Percentiles rank a stretch among this genome's conserved stretches.
phyloP scores from a whole-genome alignment of 2,329 filamentous ascomycete species.

The Colletotrichum chlorophyti region DNA sequence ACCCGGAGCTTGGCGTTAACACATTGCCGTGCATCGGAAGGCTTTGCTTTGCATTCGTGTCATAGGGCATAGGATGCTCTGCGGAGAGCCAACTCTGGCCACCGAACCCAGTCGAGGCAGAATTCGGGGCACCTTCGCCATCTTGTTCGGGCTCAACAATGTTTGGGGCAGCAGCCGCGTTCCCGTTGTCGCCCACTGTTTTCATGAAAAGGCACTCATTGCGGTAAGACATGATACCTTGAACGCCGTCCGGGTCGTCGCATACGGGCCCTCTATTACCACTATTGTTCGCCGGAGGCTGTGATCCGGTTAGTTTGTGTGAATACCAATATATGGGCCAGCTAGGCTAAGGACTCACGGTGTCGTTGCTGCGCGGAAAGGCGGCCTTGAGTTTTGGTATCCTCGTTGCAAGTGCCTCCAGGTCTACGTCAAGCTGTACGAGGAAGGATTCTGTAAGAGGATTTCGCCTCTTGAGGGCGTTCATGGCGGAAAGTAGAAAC shows the following conservation, averaged over 20 bases:
- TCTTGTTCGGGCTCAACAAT: conserved; percentile 46
- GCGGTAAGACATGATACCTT: conserved; percentile 51
- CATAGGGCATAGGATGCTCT: conserved; percentile 45
- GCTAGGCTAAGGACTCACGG: conserved; percentile 48
- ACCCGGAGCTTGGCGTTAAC: conserved; percentile 28
- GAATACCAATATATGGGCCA: not conserved
- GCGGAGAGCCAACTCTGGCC: conserved; percentile 45
- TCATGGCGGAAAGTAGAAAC: conserved; percentile 90
- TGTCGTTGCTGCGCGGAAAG: conserved; percentile 60
- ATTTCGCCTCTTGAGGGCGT: conserved; percentile 85
- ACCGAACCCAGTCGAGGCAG: conserved; percentile 36
- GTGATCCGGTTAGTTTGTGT: conserved; percentile 7
- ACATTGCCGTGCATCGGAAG: conserved; percentile 23
- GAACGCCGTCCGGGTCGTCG: conserved; percentile 38
- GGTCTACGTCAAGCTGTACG: conserved; percentile 89
- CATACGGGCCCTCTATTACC: conserved; percentile 36
- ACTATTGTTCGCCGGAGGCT: conserved; percentile 37
- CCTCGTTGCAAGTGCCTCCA: conserved; percentile 74
- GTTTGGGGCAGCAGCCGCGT: conserved; percentile 46
- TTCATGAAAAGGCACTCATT: conserved; percentile 54
- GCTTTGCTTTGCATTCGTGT: conserved; percentile 16
- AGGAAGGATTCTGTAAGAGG: conserved; percentile 94
- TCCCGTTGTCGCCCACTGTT: conserved; percentile 45
- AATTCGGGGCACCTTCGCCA: conserved; percentile 30
- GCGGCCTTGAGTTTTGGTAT: conserved; percentile 63